These are phyloP conservation scores for Puccinia brachypodii DNA, from an alignment of 1,284 basidiomycete species.

Conservation along the genomic window DNA sequence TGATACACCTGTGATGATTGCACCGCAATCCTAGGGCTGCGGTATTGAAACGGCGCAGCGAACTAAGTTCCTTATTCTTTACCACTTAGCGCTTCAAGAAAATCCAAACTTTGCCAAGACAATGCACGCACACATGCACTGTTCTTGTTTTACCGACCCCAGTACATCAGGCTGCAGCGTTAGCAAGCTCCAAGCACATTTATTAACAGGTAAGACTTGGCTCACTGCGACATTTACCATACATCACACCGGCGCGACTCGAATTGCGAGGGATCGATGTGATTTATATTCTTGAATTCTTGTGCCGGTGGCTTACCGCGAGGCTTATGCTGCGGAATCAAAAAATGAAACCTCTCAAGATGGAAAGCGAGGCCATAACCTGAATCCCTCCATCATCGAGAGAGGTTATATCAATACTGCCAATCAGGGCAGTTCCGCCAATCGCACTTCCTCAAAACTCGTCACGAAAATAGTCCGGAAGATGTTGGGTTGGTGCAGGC, in stretches of 20 bases:
- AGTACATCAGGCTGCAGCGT: too few relatives aligned
- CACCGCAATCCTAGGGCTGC: too few relatives aligned
- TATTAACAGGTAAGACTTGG: neutral
- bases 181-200: too few relatives aligned
- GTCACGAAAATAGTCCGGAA: neutral
- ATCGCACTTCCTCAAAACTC: slow-evolving; percentile 1
- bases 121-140: too few relatives aligned
- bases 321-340: neutral
- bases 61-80: too few relatives aligned
- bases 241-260: neutral
- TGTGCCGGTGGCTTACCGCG: too few relatives aligned
- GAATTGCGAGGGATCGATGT: neutral
- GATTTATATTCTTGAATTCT: neutral
- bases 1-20: too few relatives aligned
- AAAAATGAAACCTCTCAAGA: neutral
- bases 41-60: too few relatives aligned
- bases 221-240: neutral
- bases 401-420: neutral
- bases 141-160: too few relatives aligned
- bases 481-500: too few relatives aligned
- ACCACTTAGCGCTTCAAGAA: too few relatives aligned
- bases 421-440: neutral
- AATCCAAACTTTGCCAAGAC: too few relatives aligned
- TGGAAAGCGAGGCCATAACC: neutral
- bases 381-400: slow-evolving; percentile 14